Conservation (phyloP, 2,329 filamentous ascomycete species). For the Truncatella angustata region DNA sequence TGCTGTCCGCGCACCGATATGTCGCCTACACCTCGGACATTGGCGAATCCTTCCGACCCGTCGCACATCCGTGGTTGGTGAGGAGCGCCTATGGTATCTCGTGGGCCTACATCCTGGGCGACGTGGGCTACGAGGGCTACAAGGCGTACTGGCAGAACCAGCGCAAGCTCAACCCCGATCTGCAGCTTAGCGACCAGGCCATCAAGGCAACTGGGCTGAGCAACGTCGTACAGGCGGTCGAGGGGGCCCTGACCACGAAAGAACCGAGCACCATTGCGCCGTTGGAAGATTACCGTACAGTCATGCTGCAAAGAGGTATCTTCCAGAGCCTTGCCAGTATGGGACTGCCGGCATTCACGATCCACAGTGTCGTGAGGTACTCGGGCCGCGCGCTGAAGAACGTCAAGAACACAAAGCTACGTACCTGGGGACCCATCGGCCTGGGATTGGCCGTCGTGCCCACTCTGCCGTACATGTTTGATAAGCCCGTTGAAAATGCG, state of each 20-base stretch:
- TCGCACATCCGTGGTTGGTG: conserved; percentile 83
- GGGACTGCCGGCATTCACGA: conserved; percentile 90
- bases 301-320: conserved; percentile 86
- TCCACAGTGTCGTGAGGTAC: conserved; percentile 89
- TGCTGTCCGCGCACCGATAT: conserved; percentile 89
- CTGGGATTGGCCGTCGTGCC: conserved; percentile 76
- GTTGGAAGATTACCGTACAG: conserved; percentile 84
- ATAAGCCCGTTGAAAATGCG: conserved; percentile 87
- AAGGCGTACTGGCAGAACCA: conserved; percentile 91
- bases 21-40: conserved; percentile 97
- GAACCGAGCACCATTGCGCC: conserved; percentile 54
- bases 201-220: conserved; percentile 47
- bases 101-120: conserved; percentile 88
- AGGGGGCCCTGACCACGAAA: conserved; percentile 25
- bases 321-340: conserved; percentile 92
- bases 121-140: conserved; percentile 91
- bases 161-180: conserved; percentile 65
- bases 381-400: conserved; percentile 83
- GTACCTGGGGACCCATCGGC: conserved; percentile 90
- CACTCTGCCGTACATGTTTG: conserved; percentile 80
- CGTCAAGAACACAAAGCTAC: conserved; percentile 68
- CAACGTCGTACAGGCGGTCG: conserved; percentile 26
- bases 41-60: conserved; percentile 90
- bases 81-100: conserved; percentile 83
- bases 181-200: conserved; percentile 51